Percentiles rank a stretch among this genome's conserved stretches.
Evolutionary conservation across 768 basidiomycete species (phyloP).

Genomic region (Rubroboletus pulcherrimus): DNA sequence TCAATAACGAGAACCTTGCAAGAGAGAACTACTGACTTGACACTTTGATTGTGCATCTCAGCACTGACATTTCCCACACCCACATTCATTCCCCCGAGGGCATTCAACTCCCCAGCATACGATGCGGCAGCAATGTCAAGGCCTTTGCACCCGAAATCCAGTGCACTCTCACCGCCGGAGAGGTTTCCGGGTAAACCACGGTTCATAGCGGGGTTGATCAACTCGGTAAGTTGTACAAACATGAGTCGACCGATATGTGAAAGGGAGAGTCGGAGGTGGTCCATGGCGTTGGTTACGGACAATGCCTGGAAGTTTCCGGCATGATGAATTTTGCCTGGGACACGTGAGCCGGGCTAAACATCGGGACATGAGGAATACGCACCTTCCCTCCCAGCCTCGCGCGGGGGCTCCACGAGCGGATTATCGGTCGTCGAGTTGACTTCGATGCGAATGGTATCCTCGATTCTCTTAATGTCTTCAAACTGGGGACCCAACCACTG

Average conservation of each 20-base stretch:
- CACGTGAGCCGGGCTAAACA: background rate
- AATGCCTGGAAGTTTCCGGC: conserved; percentile 92
- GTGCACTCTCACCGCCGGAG: conserved; percentile 73
- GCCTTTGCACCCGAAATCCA: conserved; percentile 82
- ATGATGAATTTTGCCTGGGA: conserved; percentile 56
- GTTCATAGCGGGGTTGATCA: conserved; percentile 59
- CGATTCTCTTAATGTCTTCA: conserved; percentile 68
- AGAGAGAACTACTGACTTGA: conserved; percentile 56
- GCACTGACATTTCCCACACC: conserved; percentile 82
- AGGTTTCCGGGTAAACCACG: conserved; percentile 79
- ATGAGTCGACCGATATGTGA: conserved; percentile 67
- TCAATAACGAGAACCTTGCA: background rate
- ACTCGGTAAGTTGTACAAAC: conserved; percentile 58
- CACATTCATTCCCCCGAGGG: conserved; percentile 69
- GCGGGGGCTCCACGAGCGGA: conserved; percentile 77
- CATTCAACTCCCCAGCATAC: conserved; percentile 78
- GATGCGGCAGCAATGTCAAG: conserved; percentile 82
- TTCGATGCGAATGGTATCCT: conserved; percentile 64
- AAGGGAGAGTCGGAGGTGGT: conserved; percentile 75
- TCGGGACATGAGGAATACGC: background rate
- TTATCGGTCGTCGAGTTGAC: conserved; percentile 91
- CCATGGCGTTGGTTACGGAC: conserved; percentile 83
- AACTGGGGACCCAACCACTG: conserved; percentile 87
- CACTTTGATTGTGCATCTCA: conserved; percentile 90
- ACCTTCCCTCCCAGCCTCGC: conserved; percentile 43